Conservation (phyloP, 441 rosid species). For the Populus hybrid region DNA sequence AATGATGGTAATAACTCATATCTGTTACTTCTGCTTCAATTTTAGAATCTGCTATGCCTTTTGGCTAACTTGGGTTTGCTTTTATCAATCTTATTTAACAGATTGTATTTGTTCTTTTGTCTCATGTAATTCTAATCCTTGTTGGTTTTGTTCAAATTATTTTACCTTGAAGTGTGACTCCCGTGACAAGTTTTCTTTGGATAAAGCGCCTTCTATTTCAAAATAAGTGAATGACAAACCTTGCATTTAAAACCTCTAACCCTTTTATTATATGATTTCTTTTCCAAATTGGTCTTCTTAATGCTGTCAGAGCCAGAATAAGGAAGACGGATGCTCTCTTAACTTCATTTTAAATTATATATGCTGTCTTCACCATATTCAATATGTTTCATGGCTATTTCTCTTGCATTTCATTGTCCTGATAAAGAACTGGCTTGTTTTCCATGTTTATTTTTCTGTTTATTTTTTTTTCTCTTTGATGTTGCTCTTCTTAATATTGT, state of each 20-base stretch:
- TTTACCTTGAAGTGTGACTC: not conserved
- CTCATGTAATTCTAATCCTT: not conserved
- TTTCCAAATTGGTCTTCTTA: not conserved
- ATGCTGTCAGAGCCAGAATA: not conserved
- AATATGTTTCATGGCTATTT: not conserved
- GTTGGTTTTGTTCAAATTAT: not conserved
- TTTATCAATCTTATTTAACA: not conserved
- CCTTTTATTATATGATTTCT: not conserved
- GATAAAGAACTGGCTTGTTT: not conserved
- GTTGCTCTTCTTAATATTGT: slow-evolving; percentile 13
- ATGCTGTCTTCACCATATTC: not conserved
- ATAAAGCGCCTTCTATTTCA: not conserved
- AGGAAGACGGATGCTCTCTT: not conserved
- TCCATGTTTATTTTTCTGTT: not conserved
- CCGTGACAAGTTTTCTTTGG: not conserved
- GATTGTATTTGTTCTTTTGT: not conserved
- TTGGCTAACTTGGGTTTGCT: not conserved
- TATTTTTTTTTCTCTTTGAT: slow-evolving; percentile 1
- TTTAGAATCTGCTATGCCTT: not conserved
- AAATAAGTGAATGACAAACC: not conserved
- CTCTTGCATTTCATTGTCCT: slow-evolving; percentile 5
- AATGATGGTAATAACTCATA: slow-evolving; percentile 41
- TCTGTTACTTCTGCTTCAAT: slow-evolving; percentile 2
- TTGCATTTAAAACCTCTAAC: not conserved
- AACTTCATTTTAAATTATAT: not conserved